Conservation (phyloP, 1,284 basidiomycete species). For the Mixia osmundae region DNA sequence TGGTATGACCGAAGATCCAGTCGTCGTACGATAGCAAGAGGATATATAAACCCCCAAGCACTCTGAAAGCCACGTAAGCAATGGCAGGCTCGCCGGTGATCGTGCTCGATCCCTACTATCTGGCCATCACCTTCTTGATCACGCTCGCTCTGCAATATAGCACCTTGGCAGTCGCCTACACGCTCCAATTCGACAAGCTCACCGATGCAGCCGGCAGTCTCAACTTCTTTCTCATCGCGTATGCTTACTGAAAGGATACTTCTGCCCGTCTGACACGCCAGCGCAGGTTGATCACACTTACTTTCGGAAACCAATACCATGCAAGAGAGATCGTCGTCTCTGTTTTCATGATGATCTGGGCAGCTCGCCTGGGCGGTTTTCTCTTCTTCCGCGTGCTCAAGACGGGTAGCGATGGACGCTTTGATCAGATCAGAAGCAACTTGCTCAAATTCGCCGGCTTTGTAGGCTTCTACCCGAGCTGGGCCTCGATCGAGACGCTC, state of each 20-base stretch:
- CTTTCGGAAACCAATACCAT: constrained; percentile 17
- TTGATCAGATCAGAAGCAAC: constrained; percentile 16
- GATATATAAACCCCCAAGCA: too few species aligned
- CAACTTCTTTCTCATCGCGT: constrained; percentile 18
- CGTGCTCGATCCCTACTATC: too few species aligned
- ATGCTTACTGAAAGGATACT: too few species aligned
- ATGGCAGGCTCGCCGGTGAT: too few species aligned
- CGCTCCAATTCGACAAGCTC: constrained; percentile 18
- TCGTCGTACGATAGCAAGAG: too few species aligned
- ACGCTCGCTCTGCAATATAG: constrained; percentile 17
- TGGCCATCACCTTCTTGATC: constrained; percentile 18
- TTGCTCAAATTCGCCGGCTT: constrained; percentile 3
- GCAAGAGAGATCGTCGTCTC: constrained; percentile 9
- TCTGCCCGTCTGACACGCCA: constrained; percentile 7
- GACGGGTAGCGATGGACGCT: constrained; percentile 19
- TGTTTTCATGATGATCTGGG: constrained; percentile 17
- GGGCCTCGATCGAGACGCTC: constrained; percentile 12
- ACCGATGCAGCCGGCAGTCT: constrained; percentile 18
- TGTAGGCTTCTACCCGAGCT: constrained; percentile 15
- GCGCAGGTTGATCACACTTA: neutral
- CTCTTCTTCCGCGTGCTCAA: constrained; percentile 19
- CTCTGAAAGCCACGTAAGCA: too few species aligned
- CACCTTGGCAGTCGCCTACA: constrained; percentile 17
- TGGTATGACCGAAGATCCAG: too few species aligned
- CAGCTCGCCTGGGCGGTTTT: constrained; percentile 17